Evolutionary conservation across 495 filamentous ascomycete genomes (phyloP).

Genomic region (Hypoxylon lenormandii): DNA sequence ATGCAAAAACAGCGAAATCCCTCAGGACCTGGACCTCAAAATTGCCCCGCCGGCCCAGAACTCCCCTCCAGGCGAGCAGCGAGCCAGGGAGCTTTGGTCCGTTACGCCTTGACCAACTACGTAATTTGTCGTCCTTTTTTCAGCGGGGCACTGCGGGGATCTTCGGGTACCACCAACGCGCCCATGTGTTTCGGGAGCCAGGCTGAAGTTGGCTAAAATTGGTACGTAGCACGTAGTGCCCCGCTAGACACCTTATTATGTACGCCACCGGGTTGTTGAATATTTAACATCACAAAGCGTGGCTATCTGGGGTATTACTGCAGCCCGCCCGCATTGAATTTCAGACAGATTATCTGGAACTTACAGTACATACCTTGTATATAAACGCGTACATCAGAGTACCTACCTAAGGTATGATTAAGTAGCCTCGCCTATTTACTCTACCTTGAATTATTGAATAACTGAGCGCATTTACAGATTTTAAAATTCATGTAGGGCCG

Average conservation of each 20-base stretch:
- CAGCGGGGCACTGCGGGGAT: conserved; percentile 34
- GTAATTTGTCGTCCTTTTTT: conserved; percentile 28
- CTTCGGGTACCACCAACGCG: conserved; percentile 26
- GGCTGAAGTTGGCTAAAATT: conserved; percentile 23
- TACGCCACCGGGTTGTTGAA: conserved; percentile 11
- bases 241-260: no score
- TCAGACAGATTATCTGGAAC: no score
- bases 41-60: conserved; percentile 11
- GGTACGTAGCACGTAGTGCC: not conserved
- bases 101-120: conserved; percentile 36
- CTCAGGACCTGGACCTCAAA: conserved; percentile 32
- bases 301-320: no score
- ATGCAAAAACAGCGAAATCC: conserved; percentile 39
- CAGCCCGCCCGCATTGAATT: no score
- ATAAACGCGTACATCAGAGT: no score
- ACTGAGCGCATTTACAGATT: not conserved
- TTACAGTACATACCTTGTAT: no score
- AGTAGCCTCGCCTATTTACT: no score
- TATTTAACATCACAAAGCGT: not conserved
- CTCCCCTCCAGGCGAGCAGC: not conserved
- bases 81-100: conserved; percentile 32
- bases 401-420: no score
- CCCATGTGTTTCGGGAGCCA: conserved; percentile 9
- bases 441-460: no score
- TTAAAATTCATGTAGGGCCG: not conserved